Percentiles rank a stretch among this genome's conserved stretches.
Evolutionary conservation across 805 yeast species (phyloP).

Genomic region (Maudiozyma saulgeensis): DNA sequence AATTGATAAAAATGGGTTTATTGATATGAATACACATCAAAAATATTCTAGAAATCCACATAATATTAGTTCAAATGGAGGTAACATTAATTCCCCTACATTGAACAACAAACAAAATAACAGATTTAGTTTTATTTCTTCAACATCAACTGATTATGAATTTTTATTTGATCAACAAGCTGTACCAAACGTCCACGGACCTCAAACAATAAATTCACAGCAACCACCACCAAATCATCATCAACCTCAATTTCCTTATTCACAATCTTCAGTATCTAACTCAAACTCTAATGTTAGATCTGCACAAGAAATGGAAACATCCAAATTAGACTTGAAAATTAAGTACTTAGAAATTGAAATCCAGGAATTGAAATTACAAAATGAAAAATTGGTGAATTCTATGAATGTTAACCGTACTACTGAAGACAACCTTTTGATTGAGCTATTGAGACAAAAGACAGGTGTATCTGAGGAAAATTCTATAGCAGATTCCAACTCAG

Average conservation of each 20-base stretch:
- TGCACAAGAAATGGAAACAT: constrained; percentile 9
- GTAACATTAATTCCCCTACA: constrained; percentile 3
- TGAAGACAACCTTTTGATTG: constrained; percentile 19
- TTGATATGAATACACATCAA: constrained; percentile 1
- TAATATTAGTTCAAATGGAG: constrained; percentile 8
- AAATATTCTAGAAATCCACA: constrained; percentile 1
- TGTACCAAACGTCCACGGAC: constrained; percentile 4
- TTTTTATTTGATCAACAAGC: constrained; percentile 3
- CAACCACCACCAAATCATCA: background rate
- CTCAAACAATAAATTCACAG: constrained; percentile 2
- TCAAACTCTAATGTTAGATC: background rate
- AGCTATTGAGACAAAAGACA: constrained; percentile 2
- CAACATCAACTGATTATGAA: constrained; percentile 25
- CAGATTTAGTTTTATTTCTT: constrained; percentile 27
- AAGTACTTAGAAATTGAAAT: constrained; percentile 27
- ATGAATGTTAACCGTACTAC: constrained; percentile 19
- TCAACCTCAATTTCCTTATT: background rate
- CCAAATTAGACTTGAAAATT: constrained; percentile 22
- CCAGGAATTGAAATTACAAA: constrained; percentile 26
- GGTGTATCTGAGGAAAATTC: background rate
- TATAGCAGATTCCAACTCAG: background rate
- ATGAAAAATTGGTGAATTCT: constrained; percentile 25
- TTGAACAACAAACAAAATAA: constrained; percentile 9
- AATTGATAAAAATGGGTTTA: constrained; percentile 8
- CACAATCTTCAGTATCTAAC: constrained; percentile 1